Evolutionary conservation across 305 asterid genomes (phyloP).

Genomic region (Fraxinus greggii): DNA sequence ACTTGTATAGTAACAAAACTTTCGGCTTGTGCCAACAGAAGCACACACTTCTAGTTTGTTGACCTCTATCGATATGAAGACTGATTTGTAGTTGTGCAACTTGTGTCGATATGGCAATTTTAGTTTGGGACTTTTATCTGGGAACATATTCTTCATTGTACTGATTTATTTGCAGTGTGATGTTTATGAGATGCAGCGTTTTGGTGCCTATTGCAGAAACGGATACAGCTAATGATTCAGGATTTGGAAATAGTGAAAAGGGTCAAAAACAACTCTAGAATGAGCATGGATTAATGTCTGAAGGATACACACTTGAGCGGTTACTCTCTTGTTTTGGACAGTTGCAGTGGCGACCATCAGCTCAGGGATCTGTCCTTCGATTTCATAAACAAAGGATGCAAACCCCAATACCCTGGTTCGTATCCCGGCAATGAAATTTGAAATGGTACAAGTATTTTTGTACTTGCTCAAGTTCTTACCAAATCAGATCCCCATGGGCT

Average conservation of each 20-base stretch:
- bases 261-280: background rate
- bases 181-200: background rate
- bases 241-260: background rate
- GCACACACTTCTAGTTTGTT: background rate
- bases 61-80: background rate
- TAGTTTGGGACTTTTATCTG: background rate
- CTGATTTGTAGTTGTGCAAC: background rate
- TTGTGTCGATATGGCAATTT: background rate
- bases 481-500: background rate
- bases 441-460: background rate
- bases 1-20: background rate
- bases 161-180: background rate
- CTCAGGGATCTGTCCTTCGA: background rate
- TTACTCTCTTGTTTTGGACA: background rate
- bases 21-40: background rate
- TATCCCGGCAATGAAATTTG: background rate
- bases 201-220: background rate
- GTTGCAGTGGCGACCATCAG: background rate
- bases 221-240: background rate
- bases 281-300: background rate
- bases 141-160: too few relatives aligned
- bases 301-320: background rate
- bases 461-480: background rate
- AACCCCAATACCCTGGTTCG: background rate
- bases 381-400: background rate